Evolutionary conservation across 2,329 filamentous ascomycete species (phyloP).

Genomic region (Epichloe elymi): DNA sequence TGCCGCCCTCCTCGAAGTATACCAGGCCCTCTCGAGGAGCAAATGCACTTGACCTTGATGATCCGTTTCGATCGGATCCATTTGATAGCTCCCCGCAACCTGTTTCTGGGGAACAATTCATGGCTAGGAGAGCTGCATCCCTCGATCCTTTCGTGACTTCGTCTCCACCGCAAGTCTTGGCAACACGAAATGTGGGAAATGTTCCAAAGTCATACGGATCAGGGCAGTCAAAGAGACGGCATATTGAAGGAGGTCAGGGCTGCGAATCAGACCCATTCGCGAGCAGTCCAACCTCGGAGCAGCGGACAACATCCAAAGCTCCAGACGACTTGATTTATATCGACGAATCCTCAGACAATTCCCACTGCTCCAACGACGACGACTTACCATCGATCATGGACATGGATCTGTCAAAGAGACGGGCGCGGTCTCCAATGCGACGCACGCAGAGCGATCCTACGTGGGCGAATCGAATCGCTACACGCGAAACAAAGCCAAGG

Average conservation of each 20-base stretch:
- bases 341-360: conserved; percentile 19
- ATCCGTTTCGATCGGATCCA: conserved; percentile 16
- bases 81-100: conserved; percentile 22
- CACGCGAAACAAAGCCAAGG: conserved; percentile 32
- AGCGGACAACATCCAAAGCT: neutral
- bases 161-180: neutral
- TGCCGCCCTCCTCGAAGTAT: neutral
- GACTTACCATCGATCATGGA: conserved; percentile 35
- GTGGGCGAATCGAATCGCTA: conserved; percentile 10
- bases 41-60: neutral
- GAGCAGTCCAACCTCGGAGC: neutral
- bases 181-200: neutral
- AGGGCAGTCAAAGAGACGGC: neutral
- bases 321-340: conserved; percentile 20
- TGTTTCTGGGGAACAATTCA: neutral
- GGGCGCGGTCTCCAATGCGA: conserved; percentile 12
- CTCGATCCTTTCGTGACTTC: conserved; percentile 10
- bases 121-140: conserved; percentile 5
- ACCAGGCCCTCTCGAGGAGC: neutral
- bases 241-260: neutral
- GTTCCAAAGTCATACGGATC: neutral
- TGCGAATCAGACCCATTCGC: neutral
- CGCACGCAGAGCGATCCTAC: conserved; percentile 20
- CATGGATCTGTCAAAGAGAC: conserved; percentile 20
- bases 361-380: conserved; percentile 28